Evolutionary conservation across 352 stramenopile species (phyloP), one percentile per base, ranked within the genome.

Genomic region (Phytophthora rubi): DNA sequence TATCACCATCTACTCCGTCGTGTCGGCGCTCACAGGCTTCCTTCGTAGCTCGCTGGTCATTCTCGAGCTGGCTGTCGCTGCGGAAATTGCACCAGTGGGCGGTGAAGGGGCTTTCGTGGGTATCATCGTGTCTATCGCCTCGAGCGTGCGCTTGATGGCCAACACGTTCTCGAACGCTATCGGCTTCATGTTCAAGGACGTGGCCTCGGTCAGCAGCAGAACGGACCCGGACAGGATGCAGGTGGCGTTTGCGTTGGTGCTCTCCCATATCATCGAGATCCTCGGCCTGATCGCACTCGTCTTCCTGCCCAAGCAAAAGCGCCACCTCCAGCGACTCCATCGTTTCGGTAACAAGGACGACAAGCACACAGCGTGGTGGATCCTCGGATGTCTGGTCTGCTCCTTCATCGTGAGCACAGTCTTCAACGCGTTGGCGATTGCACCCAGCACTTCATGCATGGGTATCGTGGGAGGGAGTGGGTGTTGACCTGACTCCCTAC

Each of bases 291-390:
- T 81, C 13, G 79, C 71, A 1, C 61, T 90, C 15, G 54, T 75
- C 9, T 86, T 86, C 56, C 45, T 89, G n/a, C 82, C 84, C 0
- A 75, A 71, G 16, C 82, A 90, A 67, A 88, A 87, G 49, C 57
- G 66, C 1, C 61, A 81, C 33, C 47, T 89, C 1, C 79, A 87
- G 51, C 70, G 57, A 37, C 53, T 89, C 30, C 70, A 83, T 59
- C 72, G 63, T 2, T 76, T 60, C 18, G 72, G 72, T 16, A 63
- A 64, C 32, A 71, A 59, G n/a, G 30, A 67, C 49, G 54, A 70
- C 18, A 66, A 54, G 37, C 63, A 58, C 3, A 71, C 71, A 7
- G 76, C 72, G 8, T 71, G 71, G 71, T 77, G 76, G 74, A 80
- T 77, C 13, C 62, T 83, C 10, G 69, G 44, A 0, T 76, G 66